These are phyloP conservation scores for Pyricularia grisea DNA, from an alignment of 2,329 filamentous ascomycete species.

Conservation along the genomic window DNA sequence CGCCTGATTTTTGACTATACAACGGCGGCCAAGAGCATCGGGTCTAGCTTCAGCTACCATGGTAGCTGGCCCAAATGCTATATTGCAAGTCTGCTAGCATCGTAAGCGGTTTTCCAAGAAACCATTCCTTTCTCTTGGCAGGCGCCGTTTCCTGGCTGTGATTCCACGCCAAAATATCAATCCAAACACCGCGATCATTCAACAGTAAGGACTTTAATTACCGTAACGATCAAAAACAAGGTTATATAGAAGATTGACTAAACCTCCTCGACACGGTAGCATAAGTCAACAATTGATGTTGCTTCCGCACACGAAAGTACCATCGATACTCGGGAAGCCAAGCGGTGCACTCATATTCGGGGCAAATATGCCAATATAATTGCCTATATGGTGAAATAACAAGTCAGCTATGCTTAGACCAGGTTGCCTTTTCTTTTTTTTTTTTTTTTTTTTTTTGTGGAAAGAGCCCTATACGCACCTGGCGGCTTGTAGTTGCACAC, in stretches of 20 bases:
- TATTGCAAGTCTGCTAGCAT: background rate
- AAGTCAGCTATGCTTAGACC: background rate
- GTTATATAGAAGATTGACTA: no score
- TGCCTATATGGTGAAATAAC: background rate
- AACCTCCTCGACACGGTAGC: no score
- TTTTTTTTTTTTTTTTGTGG: no score
- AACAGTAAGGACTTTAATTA: background rate
- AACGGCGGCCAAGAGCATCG: background rate
- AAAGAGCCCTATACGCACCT: background rate
- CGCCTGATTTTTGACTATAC: background rate
- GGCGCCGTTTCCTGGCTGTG: background rate
- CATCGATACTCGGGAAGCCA: background rate
- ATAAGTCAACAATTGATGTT: background rate
- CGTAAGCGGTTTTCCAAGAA: background rate
- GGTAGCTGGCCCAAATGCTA: background rate
- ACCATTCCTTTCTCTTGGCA: background rate
- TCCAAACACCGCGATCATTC: background rate
- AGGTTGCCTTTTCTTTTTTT: no score
- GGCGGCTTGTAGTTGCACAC: background rate
- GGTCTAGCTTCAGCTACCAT: background rate
- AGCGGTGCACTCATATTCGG: background rate
- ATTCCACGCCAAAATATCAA: background rate
- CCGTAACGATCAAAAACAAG: no score
- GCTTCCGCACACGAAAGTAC: background rate
- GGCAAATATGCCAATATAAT: background rate